Evolutionary conservation across 2,329 filamentous ascomycete species (phyloP), one percentile per base, ranked within the genome.

Genomic region (Cadophora sp.): DNA sequence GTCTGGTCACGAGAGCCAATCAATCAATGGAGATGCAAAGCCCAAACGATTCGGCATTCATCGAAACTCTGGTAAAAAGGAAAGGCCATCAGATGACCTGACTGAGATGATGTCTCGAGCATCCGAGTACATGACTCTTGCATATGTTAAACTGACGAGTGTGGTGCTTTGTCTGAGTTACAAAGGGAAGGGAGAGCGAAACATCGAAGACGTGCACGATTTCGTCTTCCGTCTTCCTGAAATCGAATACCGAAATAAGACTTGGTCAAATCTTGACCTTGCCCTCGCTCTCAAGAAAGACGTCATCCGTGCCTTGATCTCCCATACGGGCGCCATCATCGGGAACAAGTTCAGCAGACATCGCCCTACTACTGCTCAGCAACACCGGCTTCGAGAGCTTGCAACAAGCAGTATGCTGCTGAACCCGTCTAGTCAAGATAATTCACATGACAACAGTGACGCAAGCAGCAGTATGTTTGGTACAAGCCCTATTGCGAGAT

Each of bases 171-270:
- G 96, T 78, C 85, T 99, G 31, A 97, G 92, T 77, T 97, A 97
- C 85, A 97, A 98, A 80, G 96, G 97, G 77, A 97, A 94, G 79
- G 93, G 94, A 55, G 93, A 97, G 72, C 93, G 94, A 77, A 99
- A 98, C 76, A 87, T 99, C 67, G 94, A 97, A 81, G 97, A 99
- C 79, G 91, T 99, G 19, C 95, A 99, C 80, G 91, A 98, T 77
- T 97, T 99, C 74, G 96, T 99, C 60, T 99, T 99, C 86, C 90
- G 93, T 40, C 88, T 99, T 81, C 96, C 96, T 3, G 91, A 92
- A 1, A 90, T 99, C 58, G 96, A 99, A 79, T 98, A 97, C 82
- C 89, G 93, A 71, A 99, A 99, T 85, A 99, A 99, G 84, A 98
- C 94, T 9, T 99, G 96, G 96, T 97, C 94, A 7, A 99, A 98